Evolutionary conservation across 352 stramenopile species (phyloP).

Genomic region (Phytophthora boehmeriae): DNA sequence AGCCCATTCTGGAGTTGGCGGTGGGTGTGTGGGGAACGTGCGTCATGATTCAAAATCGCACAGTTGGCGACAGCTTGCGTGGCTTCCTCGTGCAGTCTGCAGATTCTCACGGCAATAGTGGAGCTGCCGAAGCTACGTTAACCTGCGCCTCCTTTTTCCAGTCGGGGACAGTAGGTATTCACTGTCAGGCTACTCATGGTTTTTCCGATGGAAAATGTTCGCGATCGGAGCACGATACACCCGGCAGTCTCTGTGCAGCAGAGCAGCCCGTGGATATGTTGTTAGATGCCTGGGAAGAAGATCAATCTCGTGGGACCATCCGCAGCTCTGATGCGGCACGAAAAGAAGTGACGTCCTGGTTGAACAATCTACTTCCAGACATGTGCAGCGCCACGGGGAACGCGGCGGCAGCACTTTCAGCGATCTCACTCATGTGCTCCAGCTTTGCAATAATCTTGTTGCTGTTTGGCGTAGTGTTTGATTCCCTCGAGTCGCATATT

Average conservation of each 20-base stretch:
- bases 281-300: slow-evolving; percentile 33
- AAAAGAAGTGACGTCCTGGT: slow-evolving; percentile 37
- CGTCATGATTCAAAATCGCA: slow-evolving; percentile 45
- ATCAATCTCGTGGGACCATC: slow-evolving; percentile 31
- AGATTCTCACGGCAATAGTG: background rate
- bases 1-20: slow-evolving; percentile 42
- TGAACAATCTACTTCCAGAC: slow-evolving; percentile 42
- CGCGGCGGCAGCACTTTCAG: slow-evolving; percentile 31
- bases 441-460: slow-evolving; percentile 35
- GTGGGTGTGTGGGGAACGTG: slow-evolving; percentile 66
- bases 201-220: slow-evolving; percentile 30
- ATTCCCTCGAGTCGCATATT: slow-evolving; percentile 46
- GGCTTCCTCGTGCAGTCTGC: slow-evolving; percentile 25
- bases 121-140: slow-evolving; percentile 35
- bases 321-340: slow-evolving; percentile 14
- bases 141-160: slow-evolving; percentile 48
- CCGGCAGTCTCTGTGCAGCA: slow-evolving; percentile 35
- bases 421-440: slow-evolving; percentile 31
- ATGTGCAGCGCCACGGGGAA: slow-evolving; percentile 45
- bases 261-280: slow-evolving; percentile 39
- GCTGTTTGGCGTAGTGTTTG: slow-evolving; percentile 50
- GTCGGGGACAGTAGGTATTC: slow-evolving; percentile 34
- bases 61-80: slow-evolving; percentile 17
- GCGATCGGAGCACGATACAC: slow-evolving; percentile 25
- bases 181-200: slow-evolving; percentile 32